phyloP scores from a whole-genome alignment of 1,139 yeast species.

The Zygosaccharomyces pseudobailii region DNA sequence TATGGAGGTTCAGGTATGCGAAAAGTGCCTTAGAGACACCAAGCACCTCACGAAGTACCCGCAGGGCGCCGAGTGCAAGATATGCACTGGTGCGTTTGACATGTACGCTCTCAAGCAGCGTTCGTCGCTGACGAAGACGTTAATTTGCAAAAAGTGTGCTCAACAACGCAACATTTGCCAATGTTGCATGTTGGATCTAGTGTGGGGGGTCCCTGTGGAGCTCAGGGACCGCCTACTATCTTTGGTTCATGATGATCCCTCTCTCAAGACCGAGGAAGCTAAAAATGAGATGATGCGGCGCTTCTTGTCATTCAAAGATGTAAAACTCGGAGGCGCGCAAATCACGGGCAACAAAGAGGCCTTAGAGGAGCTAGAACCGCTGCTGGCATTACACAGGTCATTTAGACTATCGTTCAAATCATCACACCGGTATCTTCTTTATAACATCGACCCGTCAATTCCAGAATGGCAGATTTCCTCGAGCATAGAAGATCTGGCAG shows the following conservation, averaged over 20 bases:
- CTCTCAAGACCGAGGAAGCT: constrained; percentile 41
- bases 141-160: constrained; percentile 74
- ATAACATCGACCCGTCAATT: constrained; percentile 26
- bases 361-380: constrained; percentile 32
- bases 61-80: constrained; percentile 71
- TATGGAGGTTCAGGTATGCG: constrained; percentile 44
- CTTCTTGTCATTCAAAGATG: constrained; percentile 47
- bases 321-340: constrained; percentile 40
- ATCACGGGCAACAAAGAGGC: constrained; percentile 32
- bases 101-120: constrained; percentile 66
- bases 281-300: constrained; percentile 48
- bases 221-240: constrained; percentile 77
- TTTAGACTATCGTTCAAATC: not conserved
- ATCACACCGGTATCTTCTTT: constrained; percentile 19
- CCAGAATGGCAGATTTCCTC: constrained; percentile 30
- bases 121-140: constrained; percentile 31
- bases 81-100: constrained; percentile 82
- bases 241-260: constrained; percentile 56
- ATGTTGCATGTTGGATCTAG: constrained; percentile 74
- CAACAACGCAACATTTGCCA: constrained; percentile 80
- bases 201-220: constrained; percentile 72
- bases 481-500: constrained; percentile 17
- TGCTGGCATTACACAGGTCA: not conserved
- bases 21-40: constrained; percentile 63
- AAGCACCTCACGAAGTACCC: constrained; percentile 67